These are phyloP conservation scores for Phellopilus nigrolimitatus DNA, from an alignment of 1,284 basidiomycete species.

Conservation along the genomic window DNA sequence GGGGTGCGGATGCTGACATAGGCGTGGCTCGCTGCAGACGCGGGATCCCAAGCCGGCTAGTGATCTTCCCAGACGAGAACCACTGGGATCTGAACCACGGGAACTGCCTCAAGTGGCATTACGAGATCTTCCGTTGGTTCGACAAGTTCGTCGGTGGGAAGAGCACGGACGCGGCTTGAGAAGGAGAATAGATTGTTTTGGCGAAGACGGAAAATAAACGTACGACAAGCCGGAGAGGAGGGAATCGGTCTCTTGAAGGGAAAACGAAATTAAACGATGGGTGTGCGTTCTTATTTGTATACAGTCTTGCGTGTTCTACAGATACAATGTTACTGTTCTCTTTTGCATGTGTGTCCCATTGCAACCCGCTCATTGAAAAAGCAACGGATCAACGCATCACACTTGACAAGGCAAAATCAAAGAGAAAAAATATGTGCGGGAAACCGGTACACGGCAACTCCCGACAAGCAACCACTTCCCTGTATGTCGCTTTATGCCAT, in stretches of 20 bases:
- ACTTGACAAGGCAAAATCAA: too few relatives aligned
- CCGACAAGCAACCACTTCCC: too few relatives aligned
- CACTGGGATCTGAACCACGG: conserved; percentile 83
- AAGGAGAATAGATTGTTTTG: not conserved
- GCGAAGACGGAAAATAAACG: not conserved
- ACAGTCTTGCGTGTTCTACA: not conserved
- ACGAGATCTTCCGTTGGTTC: conserved; percentile 87
- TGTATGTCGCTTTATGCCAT: too few relatives aligned
- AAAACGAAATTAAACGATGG: too few relatives aligned
- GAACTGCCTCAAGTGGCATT: conserved; percentile 81
- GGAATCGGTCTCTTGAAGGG: too few relatives aligned
- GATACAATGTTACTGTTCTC: not conserved
- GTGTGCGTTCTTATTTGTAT: not conserved
- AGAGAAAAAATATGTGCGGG: too few relatives aligned
- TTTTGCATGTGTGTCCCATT: too few relatives aligned
- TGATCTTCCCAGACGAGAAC: conserved; percentile 92
- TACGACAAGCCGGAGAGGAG: not conserved
- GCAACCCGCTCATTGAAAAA: too few relatives aligned
- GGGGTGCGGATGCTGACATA: conserved; percentile 13
- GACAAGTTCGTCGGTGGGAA: conserved; percentile 62
- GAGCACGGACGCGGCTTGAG: not conserved
- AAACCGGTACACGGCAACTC: too few relatives aligned
- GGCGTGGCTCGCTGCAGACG: conserved; percentile 44
- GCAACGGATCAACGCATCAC: too few relatives aligned
- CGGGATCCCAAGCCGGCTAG: conserved; percentile 73